A percentile compares a stretch with the other conserved stretches of the same genome.
These are phyloP conservation scores for Geoglossum glabrum DNA, from an alignment of 495 filamentous ascomycete genomes.

Conservation along the genomic window DNA sequence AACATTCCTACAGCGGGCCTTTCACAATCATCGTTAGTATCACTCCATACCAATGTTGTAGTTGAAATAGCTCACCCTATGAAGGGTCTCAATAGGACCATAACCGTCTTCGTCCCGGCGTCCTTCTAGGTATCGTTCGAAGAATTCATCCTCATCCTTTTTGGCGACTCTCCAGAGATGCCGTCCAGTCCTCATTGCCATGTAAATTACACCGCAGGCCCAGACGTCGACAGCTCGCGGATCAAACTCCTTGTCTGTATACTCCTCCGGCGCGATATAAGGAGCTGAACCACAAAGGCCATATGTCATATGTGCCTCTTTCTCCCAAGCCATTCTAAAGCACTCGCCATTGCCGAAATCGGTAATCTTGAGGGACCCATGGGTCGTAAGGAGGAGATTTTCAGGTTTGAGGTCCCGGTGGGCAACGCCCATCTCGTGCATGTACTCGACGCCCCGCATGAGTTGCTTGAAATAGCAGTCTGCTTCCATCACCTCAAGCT, in stretches of 20 bases:
- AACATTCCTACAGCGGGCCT: conserved; percentile 95
- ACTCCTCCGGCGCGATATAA: conserved; percentile 96
- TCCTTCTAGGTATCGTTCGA: conserved; percentile 77
- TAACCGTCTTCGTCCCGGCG: conserved; percentile 88
- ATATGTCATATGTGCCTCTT: conserved; percentile 91
- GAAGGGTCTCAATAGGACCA: conserved; percentile 83
- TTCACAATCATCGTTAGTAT: conserved; percentile 1
- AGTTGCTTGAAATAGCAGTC: conserved; percentile 99
- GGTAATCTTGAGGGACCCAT: conserved; percentile 92
- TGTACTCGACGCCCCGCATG: conserved; percentile 97
- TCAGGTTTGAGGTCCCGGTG: conserved; percentile 96
- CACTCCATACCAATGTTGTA: not conserved
- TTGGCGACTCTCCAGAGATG: conserved; percentile 93
- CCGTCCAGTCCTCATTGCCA: conserved; percentile 95
- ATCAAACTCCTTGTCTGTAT: conserved; percentile 85
- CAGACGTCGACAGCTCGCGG: conserved; percentile 92
- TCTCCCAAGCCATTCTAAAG: conserved; percentile 99
- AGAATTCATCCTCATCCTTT: conserved; percentile 94
- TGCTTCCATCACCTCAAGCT: conserved; percentile 80
- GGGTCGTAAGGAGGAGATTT: conserved; percentile 74
- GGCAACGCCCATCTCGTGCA: conserved; percentile 98
- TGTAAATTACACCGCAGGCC: conserved; percentile 97
- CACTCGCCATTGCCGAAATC: conserved; percentile 99
- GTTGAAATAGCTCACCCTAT: conserved; percentile 50
- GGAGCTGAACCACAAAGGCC: conserved; percentile 91